Percentiles rank a stretch among this genome's conserved stretches.
Evolutionary conservation across 164 flowering plant genomes (phyloP).

Genomic region (Litsea cubeba): DNA sequence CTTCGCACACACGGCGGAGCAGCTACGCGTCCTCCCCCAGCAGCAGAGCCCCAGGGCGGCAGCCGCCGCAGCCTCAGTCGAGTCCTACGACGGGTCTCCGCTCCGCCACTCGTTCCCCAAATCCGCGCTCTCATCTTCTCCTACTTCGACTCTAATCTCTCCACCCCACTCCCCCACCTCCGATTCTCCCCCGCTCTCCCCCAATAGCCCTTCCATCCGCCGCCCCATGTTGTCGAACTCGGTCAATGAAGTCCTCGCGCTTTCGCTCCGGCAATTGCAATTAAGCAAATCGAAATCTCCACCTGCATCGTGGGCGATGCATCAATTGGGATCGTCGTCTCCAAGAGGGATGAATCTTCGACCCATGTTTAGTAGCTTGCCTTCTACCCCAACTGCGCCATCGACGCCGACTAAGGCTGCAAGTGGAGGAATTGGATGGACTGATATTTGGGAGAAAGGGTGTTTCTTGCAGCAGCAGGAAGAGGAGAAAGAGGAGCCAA

Average conservation of each 20-base stretch:
- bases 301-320: constrained; percentile 37
- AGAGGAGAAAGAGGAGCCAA: constrained; percentile 54
- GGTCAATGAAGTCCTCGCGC: constrained; percentile 43
- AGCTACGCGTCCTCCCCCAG: constrained; percentile 45
- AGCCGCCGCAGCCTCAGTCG: not conserved
- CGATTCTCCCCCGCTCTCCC: constrained; percentile 53
- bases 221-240: constrained; percentile 33
- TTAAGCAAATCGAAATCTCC: constrained; percentile 48
- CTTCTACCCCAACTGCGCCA: constrained; percentile 12
- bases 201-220: constrained; percentile 30
- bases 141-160: constrained; percentile 28
- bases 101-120: constrained; percentile 31
- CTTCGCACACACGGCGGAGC: constrained; percentile 86
- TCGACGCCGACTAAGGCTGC: constrained; percentile 45
- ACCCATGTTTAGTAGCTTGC: constrained; percentile 58
- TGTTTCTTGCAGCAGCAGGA: not conserved
- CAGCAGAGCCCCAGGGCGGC: constrained; percentile 25
- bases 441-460: constrained; percentile 18
- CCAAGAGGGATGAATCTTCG: constrained; percentile 26
- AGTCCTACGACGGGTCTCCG: constrained; percentile 51
- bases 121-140: constrained; percentile 18
- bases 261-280: constrained; percentile 52
- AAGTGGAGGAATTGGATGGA: constrained; percentile 7
- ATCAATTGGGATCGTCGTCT: constrained; percentile 6
- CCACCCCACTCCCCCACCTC: constrained; percentile 45